A percentile compares a stretch with the other conserved stretches of the same genome.
phyloP scores from a whole-genome alignment of 164 flowering plant genomes.

The Kingdonia uniflora region DNA sequence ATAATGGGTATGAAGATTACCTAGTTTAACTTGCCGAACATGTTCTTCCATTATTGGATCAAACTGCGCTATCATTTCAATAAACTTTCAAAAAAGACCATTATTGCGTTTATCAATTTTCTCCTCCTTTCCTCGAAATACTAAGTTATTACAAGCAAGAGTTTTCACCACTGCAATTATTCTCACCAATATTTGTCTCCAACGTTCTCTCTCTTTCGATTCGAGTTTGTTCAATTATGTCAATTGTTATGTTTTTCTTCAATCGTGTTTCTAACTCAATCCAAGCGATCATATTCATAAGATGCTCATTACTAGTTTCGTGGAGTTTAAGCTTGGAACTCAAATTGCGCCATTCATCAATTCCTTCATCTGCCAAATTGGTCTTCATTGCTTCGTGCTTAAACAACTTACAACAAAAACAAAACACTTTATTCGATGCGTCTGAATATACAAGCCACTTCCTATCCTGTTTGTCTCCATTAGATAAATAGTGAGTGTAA shows the following conservation, averaged over 20 bases:
- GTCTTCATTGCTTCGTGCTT: background rate
- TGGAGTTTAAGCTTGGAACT: background rate
- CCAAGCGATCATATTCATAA: background rate
- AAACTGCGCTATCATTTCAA: constrained; percentile 4
- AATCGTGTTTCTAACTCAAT: background rate
- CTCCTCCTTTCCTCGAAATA: background rate
- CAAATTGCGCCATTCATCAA: background rate
- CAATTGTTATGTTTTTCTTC: background rate
- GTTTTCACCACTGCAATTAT: background rate
- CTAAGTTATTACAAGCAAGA: background rate
- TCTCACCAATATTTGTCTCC: background rate
- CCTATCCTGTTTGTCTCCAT: background rate
- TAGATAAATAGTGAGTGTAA: too few species aligned
- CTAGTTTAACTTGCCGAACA: background rate
- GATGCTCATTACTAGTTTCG: background rate
- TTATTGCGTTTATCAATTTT: background rate
- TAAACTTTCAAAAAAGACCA: background rate
- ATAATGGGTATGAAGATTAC: background rate
- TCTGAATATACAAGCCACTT: background rate
- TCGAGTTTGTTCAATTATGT: background rate
- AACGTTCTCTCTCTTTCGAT: background rate
- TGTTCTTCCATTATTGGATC: constrained; percentile 5
- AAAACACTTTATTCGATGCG: background rate
- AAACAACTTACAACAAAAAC: constrained; percentile 1
- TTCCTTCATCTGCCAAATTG: background rate